Evolutionary conservation across 306 rosid genomes (phyloP), one percentile per base, ranked within the genome.

Genomic region (Sesbania bispinosa): DNA sequence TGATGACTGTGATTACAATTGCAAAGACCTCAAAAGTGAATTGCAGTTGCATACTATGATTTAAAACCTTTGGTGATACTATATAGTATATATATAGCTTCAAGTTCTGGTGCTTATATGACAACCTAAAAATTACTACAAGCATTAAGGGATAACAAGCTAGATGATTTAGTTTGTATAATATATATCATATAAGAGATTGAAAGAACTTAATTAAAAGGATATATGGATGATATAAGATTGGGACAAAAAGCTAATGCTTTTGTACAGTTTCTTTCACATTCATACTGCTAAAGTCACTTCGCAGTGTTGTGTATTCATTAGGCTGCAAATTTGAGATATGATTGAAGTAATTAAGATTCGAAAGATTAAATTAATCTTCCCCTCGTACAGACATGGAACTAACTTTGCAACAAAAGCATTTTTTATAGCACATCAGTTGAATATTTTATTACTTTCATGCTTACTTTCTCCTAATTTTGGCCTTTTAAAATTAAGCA

Each of bases 401-500:
- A 48, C 15, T 53, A 33, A 64, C 47, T 61, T 59, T 23, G 74
- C 58, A 43, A 21, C 15, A 67, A 76, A 72, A 78, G 15, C 68
- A 78, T 46, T 51, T 76, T 63, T 51, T 52, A 51, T 52, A 72
- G 27, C 35, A 29, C 54, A 42, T 62, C 32, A 41, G 62, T 62
- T 39, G 36, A 30, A 54, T 67, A 27, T 75, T 36, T 23, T 60
- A 41, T 62, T 50, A 47, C 46, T 75, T 61, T 38, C 27, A 64
- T 62, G 64, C 10, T 62, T 61, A 24, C 80, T 55, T 83, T 85
- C 39, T 68, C 82, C 68, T 51, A 67, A 41, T 52, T 71, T 80
- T 81, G 36, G 63, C 73, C 63, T 81, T 79, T 51, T 67, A 75
- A 80, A 86, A 80, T 80, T 78, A 76, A 78, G 75, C 62, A 78